Conservation (phyloP, 805 yeast species). For the Saccharomycopsis fermentans region DNA sequence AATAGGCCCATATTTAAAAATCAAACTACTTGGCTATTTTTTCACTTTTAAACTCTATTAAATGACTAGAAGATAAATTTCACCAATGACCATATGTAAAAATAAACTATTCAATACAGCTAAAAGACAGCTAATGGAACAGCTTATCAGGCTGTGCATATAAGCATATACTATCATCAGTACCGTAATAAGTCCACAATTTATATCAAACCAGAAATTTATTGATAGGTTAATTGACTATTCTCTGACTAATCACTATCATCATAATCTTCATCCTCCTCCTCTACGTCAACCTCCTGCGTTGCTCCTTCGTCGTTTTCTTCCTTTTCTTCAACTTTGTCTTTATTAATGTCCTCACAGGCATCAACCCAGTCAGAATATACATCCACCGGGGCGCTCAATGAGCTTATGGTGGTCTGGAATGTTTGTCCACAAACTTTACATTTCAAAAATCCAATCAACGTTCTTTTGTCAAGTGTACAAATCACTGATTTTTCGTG, state of each 20-base stretch:
- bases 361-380: conserved; percentile 99
- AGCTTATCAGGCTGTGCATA: too few species aligned
- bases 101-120: neutral
- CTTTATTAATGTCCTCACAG: conserved; percentile 78
- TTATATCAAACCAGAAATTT: too few species aligned
- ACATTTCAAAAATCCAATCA: conserved; percentile 76
- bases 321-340: conserved; percentile 26
- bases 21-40: neutral
- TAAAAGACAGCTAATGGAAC: neutral
- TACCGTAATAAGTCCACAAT: too few species aligned
- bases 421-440: conserved; percentile 92
- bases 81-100: neutral
- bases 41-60: neutral
- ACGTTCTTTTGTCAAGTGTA: conserved; percentile 74
- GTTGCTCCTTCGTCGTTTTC: conserved; percentile 21
- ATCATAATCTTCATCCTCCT: conserved; percentile 1
- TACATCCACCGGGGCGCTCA: conserved; percentile 84
- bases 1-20: neutral
- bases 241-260: conserved; percentile 8
- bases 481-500: conserved; percentile 90
- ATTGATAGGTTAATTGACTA: neutral
- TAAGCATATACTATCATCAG: too few species aligned
- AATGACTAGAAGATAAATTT: neutral
- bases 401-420: conserved; percentile 71
- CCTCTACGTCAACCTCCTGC: neutral